Conservation (phyloP, 139 green algal genomes). For the Tetraselmis chui region DNA sequence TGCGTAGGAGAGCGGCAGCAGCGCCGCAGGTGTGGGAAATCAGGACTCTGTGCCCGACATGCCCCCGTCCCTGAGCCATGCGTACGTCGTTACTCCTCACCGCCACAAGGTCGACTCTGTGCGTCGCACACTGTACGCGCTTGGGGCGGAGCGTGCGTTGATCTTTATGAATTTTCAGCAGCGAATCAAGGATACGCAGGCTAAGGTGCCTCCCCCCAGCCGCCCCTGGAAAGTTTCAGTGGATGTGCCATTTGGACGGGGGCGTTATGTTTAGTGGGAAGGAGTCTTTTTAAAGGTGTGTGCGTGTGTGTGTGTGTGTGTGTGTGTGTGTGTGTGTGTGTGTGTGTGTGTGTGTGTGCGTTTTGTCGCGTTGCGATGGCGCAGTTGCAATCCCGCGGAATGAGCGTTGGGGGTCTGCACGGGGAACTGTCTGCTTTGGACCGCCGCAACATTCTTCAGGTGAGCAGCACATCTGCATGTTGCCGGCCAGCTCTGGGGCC, state of each 20-base stretch:
- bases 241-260: no score
- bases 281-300: no score
- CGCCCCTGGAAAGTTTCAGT: no score
- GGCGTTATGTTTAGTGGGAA: no score
- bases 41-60: constrained; percentile 40
- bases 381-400: constrained; percentile 40
- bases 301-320: no score
- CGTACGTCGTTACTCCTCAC: constrained; percentile 35
- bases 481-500: no score
- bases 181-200: constrained; percentile 69
- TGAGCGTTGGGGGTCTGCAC: constrained; percentile 62
- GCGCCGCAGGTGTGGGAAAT: not conserved
- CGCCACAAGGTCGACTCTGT: constrained; percentile 75
- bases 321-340: no score
- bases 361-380: no score
- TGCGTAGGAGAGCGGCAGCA: not conserved
- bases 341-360: no score
- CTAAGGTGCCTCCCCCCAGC: no score
- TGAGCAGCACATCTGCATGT: no score
- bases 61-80: constrained; percentile 60
- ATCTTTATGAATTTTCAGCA: constrained; percentile 97
- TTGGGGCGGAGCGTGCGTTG: constrained; percentile 55
- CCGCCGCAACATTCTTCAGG: constrained; percentile 27
- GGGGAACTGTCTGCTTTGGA: constrained; percentile 72
- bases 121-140: constrained; percentile 73